These are phyloP conservation scores for Hura crepitans DNA, from an alignment of 441 rosid genomes.

Conservation along the genomic window DNA sequence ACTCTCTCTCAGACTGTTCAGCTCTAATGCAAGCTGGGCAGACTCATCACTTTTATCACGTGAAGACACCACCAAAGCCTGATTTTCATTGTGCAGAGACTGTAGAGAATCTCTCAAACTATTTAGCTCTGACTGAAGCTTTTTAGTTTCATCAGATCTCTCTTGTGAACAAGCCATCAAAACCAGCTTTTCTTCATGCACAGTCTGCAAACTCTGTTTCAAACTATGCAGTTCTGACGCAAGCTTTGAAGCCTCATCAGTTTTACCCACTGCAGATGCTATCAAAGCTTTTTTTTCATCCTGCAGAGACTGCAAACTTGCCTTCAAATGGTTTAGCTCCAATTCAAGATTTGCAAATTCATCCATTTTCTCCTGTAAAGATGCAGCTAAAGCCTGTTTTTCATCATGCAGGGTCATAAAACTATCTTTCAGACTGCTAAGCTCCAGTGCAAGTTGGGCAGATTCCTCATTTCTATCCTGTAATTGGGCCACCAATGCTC, in stretches of 20 bases:
- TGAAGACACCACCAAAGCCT: constrained; percentile 43
- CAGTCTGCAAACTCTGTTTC: constrained; percentile 15
- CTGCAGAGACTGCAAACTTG: constrained; percentile 20
- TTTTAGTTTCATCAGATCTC: constrained; percentile 27
- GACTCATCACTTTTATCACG: constrained; percentile 53
- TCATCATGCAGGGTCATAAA: constrained; percentile 23
- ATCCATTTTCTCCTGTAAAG: constrained; percentile 16
- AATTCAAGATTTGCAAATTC: constrained; percentile 20
- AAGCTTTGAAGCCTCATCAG: constrained; percentile 19
- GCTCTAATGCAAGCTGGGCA: constrained; percentile 43
- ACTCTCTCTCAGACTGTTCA: constrained; percentile 43
- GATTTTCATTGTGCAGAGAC: constrained; percentile 48
- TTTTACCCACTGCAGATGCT: constrained; percentile 16
- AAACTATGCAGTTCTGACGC: constrained; percentile 13
- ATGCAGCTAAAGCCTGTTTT: constrained; percentile 21
- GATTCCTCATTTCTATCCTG: constrained; percentile 23
- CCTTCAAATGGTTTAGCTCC: constrained; percentile 21
- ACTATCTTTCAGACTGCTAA: constrained; percentile 25
- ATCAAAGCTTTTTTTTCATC: constrained; percentile 26
- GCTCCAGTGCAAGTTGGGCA: constrained; percentile 27
- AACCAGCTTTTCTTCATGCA: constrained; percentile 23
- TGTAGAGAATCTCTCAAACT: constrained; percentile 42
- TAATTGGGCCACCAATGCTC: constrained; percentile 15
- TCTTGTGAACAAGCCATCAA: constrained; percentile 11
- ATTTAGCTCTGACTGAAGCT: constrained; percentile 48